A percentile compares a stretch with the other conserved stretches of the same genome.
Evolutionary conservation across 2,329 filamentous ascomycete genomes (phyloP).

Genomic region (Trichophyton verrucosum): DNA sequence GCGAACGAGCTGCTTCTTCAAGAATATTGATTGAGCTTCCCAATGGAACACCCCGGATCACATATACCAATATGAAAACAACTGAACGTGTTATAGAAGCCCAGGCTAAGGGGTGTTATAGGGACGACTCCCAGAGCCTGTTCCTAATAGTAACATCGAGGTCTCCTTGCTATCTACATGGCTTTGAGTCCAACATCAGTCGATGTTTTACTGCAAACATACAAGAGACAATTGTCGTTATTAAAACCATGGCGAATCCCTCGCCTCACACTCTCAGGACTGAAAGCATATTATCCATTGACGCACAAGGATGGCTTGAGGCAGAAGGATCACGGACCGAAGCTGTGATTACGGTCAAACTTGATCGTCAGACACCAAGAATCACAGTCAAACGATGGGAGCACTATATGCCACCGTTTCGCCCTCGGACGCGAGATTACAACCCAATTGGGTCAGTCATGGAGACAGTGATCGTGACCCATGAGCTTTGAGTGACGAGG

Average conservation of each 20-base stretch:
- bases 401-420: neutral
- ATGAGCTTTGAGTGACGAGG: neutral
- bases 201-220: neutral
- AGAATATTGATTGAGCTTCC: neutral
- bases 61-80: conserved; percentile 1
- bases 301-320: conserved; percentile 4
- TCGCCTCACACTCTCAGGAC: no score
- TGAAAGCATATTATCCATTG: no score
- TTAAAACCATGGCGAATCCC: neutral
- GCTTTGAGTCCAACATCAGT: no score
- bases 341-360: neutral
- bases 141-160: neutral
- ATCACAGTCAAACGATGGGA: conserved; percentile 2
- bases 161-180: neutral
- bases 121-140: neutral
- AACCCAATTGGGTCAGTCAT: neutral
- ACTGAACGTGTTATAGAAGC: neutral
- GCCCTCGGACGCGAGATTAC: neutral
- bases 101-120: neutral
- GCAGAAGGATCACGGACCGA: neutral
- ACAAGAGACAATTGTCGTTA: neutral
- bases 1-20: neutral
- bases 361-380: neutral
- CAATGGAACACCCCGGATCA: neutral
- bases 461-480: neutral